Evolutionary conservation across 1,284 basidiomycete genomes (phyloP).

Genomic region (Cystobasidiaceae sp.): DNA sequence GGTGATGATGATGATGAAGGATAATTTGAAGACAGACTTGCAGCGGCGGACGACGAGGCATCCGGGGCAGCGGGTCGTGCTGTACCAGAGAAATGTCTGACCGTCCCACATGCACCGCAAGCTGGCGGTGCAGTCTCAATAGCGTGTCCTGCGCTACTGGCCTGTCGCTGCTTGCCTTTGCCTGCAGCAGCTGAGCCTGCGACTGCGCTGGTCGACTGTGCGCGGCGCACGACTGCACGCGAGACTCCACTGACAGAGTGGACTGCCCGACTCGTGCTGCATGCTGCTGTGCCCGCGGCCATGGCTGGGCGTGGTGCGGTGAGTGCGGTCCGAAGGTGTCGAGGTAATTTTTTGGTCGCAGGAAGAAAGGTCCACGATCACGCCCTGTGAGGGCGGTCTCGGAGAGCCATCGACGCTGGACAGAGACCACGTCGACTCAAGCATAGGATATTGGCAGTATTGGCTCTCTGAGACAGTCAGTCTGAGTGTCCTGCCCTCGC

Average conservation of each 20-base stretch:
- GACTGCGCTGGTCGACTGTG: too few species aligned
- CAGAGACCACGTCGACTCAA: too few species aligned
- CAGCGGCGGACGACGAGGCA: neutral
- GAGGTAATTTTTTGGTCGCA: too few species aligned
- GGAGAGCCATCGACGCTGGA: too few species aligned
- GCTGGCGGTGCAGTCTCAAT: neutral
- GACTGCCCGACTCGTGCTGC: too few species aligned
- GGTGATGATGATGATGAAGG: neutral
- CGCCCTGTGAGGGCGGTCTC: too few species aligned
- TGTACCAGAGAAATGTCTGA: conserved; percentile 1
- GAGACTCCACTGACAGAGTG: too few species aligned
- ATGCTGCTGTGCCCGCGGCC: too few species aligned
- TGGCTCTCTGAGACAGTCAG: neutral
- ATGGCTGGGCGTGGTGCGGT: too few species aligned
- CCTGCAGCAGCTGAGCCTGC: neutral
- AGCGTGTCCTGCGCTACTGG: neutral
- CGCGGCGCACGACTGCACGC: too few species aligned
- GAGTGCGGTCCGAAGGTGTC: too few species aligned
- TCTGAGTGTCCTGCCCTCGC: neutral
- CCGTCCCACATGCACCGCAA: neutral
- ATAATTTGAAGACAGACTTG: conserved; percentile 2
- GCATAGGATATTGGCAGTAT: neutral
- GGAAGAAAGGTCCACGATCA: too few species aligned
- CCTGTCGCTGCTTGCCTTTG: neutral
- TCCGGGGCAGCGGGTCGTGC: neutral